Evolutionary conservation across 225 moss, liverwort and hornwort genomes (phyloP).

Genomic region (Polytrichum formosum): DNA sequence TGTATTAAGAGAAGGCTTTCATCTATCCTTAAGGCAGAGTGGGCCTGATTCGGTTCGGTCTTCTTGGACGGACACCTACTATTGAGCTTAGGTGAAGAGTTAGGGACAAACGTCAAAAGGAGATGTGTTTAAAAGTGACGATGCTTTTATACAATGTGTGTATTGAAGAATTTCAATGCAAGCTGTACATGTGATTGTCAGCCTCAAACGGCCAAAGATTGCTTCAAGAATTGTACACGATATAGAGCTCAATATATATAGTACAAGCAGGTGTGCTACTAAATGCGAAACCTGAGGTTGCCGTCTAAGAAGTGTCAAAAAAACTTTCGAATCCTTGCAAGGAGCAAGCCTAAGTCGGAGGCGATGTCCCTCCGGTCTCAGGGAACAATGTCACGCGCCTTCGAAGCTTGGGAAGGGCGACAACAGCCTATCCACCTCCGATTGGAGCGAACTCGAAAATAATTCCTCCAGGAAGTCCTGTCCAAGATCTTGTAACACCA

Average conservation of each 20-base stretch:
- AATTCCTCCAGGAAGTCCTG: conserved; percentile 42
- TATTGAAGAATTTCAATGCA: too few species aligned
- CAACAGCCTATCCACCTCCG: conserved; percentile 12
- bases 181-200: too few species aligned
- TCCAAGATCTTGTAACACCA: conserved; percentile 40
- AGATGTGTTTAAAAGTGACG: too few species aligned
- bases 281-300: background rate
- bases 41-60: too few species aligned
- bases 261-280: conserved; percentile 18
- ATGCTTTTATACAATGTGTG: too few species aligned
- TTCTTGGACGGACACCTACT: too few species aligned
- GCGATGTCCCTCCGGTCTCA: background rate
- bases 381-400: conserved; percentile 27
- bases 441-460: conserved; percentile 30
- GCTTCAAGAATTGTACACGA: too few species aligned
- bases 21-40: too few species aligned
- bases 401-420: conserved; percentile 35
- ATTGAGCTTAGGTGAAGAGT: too few species aligned
- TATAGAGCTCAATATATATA: conserved; percentile 13
- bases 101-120: too few species aligned
- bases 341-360: background rate
- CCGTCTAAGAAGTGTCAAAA: background rate
- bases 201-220: too few species aligned
- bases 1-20: too few species aligned
- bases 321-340: background rate